These are phyloP conservation scores for Monilinia polystroma DNA, from an alignment of 2,329 filamentous ascomycete genomes.

Conservation along the genomic window DNA sequence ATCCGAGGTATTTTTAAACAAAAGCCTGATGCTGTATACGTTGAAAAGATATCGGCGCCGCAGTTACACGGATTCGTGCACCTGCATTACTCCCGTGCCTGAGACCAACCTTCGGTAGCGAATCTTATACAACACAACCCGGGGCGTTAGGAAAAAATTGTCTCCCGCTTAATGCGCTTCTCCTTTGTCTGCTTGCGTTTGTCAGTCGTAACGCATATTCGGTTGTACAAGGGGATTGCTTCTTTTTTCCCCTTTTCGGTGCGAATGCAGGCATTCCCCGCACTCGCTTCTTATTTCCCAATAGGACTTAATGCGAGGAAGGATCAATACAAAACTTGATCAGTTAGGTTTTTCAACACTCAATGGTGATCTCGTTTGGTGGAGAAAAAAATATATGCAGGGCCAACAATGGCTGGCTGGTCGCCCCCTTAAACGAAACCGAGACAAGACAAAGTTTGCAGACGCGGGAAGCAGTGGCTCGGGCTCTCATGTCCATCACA, in stretches of 20 bases:
- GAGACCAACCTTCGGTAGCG: constrained; percentile 14
- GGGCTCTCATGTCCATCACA: background rate
- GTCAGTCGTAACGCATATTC: background rate
- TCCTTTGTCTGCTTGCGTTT: background rate
- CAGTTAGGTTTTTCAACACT: background rate
- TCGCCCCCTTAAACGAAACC: background rate
- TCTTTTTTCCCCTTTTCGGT: background rate
- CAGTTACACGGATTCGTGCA: constrained; percentile 2
- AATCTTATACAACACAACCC: constrained; percentile 11
- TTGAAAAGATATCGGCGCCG: background rate
- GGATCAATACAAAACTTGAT: background rate
- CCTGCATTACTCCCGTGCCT: constrained; percentile 5
- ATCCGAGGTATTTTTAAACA: background rate
- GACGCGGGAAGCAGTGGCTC: constrained; percentile 4
- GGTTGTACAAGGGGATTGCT: background rate
- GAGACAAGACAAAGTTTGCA: background rate
- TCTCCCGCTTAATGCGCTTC: constrained; percentile 1
- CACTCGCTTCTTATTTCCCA: background rate
- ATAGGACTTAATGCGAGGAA: background rate
- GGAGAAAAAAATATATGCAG: background rate
- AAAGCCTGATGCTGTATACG: background rate
- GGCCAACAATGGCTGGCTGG: background rate
- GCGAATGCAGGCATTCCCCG: background rate
- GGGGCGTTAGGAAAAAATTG: background rate
- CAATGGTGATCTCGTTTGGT: background rate